Evolutionary conservation across 1,284 basidiomycete species (phyloP).

Genomic region (Boletus chippewaensis): DNA sequence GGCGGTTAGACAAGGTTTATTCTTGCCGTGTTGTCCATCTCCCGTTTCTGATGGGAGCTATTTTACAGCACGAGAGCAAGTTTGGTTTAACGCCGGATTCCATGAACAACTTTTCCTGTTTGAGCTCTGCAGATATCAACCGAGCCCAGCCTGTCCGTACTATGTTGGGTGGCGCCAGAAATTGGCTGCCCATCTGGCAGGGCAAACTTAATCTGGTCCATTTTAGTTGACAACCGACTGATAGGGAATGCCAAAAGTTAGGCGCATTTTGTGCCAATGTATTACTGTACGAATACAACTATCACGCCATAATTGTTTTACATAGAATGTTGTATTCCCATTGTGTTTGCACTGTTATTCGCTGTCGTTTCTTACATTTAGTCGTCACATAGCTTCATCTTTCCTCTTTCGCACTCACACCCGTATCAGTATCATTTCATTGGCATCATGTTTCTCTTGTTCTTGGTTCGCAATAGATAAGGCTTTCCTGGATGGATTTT

Average conservation of each 20-base stretch:
- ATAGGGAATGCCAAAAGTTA: slow-evolving; percentile 15
- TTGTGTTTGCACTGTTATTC: slow-evolving; percentile 8
- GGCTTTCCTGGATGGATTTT: neutral
- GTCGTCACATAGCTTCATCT: slow-evolving; percentile 2
- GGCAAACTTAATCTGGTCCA: slow-evolving; percentile 14
- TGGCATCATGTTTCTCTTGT: slow-evolving; percentile 2
- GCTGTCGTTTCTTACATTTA: slow-evolving; percentile 4
- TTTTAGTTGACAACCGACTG: slow-evolving; percentile 5
- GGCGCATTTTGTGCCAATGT: slow-evolving; percentile 2
- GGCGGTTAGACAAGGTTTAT: slow-evolving; percentile 52
- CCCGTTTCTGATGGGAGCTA: slow-evolving; percentile 7
- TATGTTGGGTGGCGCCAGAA: slow-evolving; percentile 54
- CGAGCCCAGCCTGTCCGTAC: slow-evolving; percentile 54
- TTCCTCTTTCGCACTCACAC: neutral
- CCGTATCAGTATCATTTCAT: slow-evolving; percentile 4
- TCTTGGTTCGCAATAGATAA: slow-evolving; percentile 9
- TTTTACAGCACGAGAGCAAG: slow-evolving; percentile 60
- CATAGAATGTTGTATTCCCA: slow-evolving; percentile 18
- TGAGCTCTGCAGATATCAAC: slow-evolving; percentile 65
- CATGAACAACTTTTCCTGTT: slow-evolving; percentile 73
- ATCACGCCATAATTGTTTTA: slow-evolving; percentile 19
- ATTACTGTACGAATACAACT: slow-evolving; percentile 18
- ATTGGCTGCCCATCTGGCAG: slow-evolving; percentile 20
- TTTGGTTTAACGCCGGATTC: slow-evolving; percentile 73
- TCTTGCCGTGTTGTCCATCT: neutral